Evolutionary conservation across 1,284 basidiomycete species (phyloP), one percentile per base, ranked within the genome.

Genomic region (Malassezia globosa): DNA sequence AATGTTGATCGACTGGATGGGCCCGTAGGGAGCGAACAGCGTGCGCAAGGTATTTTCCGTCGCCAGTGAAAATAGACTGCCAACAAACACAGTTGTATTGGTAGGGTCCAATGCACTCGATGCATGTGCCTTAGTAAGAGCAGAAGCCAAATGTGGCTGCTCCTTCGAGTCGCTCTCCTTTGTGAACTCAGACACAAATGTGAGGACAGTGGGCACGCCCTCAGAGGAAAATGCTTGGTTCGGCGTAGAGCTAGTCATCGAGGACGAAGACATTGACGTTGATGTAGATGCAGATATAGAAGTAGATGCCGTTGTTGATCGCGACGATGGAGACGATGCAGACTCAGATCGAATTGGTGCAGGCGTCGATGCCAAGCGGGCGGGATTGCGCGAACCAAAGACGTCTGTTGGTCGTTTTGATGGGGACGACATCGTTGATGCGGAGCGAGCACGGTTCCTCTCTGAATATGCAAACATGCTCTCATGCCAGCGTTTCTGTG

Each of bases 1-100:
- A 6, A 94, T 88, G 74, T 94, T 94, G 68, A 92, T 86, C 29
- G 69, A 67, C 18, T 61, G 59, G 55, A 71, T 69, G 40, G 62
- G 61, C 38, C 68, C 68, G 29, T 66, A 67, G 13, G 61, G 64
- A 22, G 60, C 55, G 45, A 71, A 71, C 55, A 69, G 66, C 14
- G 61, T 52, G 25, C 62, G 56, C n/a, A 71, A 54, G 1, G 61
- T 66, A 2, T 54, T 51, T 45, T 71, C 68, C 8, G 68, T 64
- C 42, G 69, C 67, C 47, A 69, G 46, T 6, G 60, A 61, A 4
- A 63, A 62, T 2, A 71, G 53, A 5, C 66, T 65, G 7, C 68
- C 68, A 7, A 71, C 66, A 46, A 71, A 71, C 7, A 71, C 68
- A 7, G 68, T 71, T 4, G 68, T 71, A 47, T 71, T 71, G 39